Percentiles rank a stretch among this genome's conserved stretches.
Evolutionary conservation across 495 filamentous ascomycete species (phyloP).

Genomic region (Saxispiralis lemnorum): DNA sequence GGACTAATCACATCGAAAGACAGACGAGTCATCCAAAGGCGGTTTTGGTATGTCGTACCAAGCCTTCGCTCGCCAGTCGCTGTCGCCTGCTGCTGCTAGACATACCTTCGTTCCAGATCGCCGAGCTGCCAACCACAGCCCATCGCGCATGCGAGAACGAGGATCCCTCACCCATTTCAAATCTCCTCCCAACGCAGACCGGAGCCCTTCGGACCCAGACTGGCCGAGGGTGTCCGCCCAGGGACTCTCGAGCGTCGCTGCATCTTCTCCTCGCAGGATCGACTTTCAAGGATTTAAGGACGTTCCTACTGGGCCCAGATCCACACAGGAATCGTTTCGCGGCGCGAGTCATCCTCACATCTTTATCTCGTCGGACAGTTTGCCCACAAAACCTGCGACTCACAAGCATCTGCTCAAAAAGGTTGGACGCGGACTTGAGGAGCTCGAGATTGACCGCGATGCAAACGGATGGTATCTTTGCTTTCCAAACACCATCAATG

Average conservation of each 20-base stretch:
- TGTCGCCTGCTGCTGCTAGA: not conserved
- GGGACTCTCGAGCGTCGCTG: not conserved
- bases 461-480: slow-evolving; percentile 10
- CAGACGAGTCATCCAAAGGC: not conserved
- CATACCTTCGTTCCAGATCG: not conserved
- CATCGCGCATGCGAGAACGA: not conserved
- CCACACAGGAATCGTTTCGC: not conserved
- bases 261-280: not conserved
- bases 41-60: no score
- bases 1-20: no score
- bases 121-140: not conserved
- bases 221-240: no score
- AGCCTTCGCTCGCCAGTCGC: not conserved
- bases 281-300: slow-evolving; percentile 6
- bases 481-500: slow-evolving; percentile 3
- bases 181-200: no score
- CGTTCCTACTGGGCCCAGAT: slow-evolving; percentile 9
- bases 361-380: slow-evolving; percentile 3
- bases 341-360: slow-evolving; percentile 5
- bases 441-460: slow-evolving; percentile 14
- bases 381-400: slow-evolving; percentile 1
- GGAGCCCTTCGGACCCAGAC: no score
- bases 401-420: not conserved
- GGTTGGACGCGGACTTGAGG: not conserved
- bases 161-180: no score